phyloP scores from a whole-genome alignment of 192 early-diverging fungal genomes.

The Gorgonomyces haynaldii region DNA sequence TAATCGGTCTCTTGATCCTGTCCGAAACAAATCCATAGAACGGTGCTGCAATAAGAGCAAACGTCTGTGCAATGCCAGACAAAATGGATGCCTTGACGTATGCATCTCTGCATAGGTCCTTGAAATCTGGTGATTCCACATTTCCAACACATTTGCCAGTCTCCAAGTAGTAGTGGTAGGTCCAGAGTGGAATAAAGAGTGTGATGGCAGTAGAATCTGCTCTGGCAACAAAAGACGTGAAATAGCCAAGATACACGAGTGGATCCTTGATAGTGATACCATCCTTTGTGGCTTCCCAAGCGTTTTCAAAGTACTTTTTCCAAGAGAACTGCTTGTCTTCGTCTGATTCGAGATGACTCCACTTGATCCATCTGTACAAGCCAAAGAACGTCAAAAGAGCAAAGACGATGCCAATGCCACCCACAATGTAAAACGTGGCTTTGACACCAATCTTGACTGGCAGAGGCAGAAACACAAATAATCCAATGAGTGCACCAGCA shows the following conservation, averaged over 20 bases:
- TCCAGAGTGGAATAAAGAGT: constrained; percentile 54
- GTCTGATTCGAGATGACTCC: neutral
- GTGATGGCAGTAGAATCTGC: constrained; percentile 63
- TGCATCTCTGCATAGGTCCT: constrained; percentile 26
- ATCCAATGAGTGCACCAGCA: constrained; percentile 42
- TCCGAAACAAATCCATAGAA: constrained; percentile 37
- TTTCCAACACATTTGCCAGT: constrained; percentile 32
- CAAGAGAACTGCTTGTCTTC: neutral
- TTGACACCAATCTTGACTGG: constrained; percentile 24
- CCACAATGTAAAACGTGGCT: constrained; percentile 25
- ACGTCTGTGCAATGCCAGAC: constrained; percentile 49
- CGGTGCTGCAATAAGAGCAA: constrained; percentile 52
- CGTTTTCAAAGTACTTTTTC: neutral
- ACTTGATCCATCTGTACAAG: neutral
- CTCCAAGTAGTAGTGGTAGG: constrained; percentile 48
- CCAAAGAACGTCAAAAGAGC: constrained; percentile 31
- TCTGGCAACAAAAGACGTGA: constrained; percentile 56
- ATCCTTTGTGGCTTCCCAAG: no score
- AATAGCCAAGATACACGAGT: constrained; percentile 47
- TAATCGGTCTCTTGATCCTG: constrained; percentile 23
- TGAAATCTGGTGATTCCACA: constrained; percentile 20
- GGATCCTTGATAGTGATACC: constrained; percentile 56
- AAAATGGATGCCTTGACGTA: constrained; percentile 27
- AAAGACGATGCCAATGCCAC: constrained; percentile 15
- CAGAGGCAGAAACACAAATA: constrained; percentile 39